Conservation (phyloP, 495 filamentous ascomycete genomes). For the Hypoxylon lienhwacheense region DNA sequence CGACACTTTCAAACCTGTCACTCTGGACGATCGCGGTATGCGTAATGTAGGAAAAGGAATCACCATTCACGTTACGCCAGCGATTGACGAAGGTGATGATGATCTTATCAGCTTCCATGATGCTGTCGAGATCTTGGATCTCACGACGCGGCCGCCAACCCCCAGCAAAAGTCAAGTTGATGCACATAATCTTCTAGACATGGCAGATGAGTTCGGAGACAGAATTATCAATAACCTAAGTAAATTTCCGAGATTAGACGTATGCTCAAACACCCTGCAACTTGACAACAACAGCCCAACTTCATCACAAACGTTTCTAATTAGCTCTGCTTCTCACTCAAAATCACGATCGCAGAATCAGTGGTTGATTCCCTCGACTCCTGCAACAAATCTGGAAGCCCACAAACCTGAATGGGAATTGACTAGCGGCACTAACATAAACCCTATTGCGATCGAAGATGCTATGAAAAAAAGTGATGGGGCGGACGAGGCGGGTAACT, state of each 20-base stretch:
- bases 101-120: slow-evolving; percentile 18
- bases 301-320: no score
- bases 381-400: not conserved
- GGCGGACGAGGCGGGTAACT: no score
- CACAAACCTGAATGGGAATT: slow-evolving; percentile 23
- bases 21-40: slow-evolving; percentile 14
- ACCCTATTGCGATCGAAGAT: no score
- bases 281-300: no score
- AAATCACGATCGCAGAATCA: not conserved
- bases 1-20: slow-evolving; percentile 31
- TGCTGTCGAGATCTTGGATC: not conserved
- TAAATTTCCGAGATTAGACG: no score
- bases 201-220: not conserved
- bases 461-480: no score
- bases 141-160: not conserved
- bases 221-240: no score
- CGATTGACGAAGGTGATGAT: not conserved
- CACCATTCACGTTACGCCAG: not conserved
- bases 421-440: not conserved
- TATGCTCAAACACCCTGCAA: no score
- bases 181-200: not conserved
- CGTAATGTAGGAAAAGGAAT: slow-evolving; percentile 17
- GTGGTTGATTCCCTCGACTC: no score
- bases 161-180: not conserved
- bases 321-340: not conserved